A percentile compares a stretch with the other conserved stretches of the same genome.
Conservation (phyloP, 106 monocot genomes). For the Alisma plantagoaquatica region DNA sequence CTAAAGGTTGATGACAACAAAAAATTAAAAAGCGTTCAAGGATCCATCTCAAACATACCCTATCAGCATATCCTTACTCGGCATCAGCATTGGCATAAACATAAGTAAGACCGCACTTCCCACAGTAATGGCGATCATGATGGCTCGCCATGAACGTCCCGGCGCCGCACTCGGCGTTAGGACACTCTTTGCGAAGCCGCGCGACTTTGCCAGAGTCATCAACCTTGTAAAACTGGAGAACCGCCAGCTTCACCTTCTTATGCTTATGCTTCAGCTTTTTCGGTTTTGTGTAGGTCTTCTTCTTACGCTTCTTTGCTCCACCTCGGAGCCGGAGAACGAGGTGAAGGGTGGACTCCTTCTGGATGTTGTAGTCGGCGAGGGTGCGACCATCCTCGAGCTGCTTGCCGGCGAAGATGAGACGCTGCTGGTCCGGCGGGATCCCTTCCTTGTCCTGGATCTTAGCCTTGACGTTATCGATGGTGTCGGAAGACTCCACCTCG, state of each 20-base stretch:
- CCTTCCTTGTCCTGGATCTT: constrained; percentile 71
- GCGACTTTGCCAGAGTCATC: constrained; percentile 9
- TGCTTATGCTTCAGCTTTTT: constrained; percentile 14
- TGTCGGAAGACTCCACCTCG: constrained; percentile 35
- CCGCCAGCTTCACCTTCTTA: constrained; percentile 13
- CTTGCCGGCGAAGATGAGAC: constrained; percentile 61
- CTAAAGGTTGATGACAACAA: too few species aligned
- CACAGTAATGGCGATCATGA: constrained; percentile 2
- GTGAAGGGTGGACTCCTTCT: constrained; percentile 13
- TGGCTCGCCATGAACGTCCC: constrained; percentile 16
- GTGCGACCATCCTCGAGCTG: constrained; percentile 45
- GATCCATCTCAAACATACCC: not conserved
- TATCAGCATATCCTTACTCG: not conserved
- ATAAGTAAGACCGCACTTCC: constrained; percentile 2
- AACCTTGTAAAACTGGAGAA: constrained; percentile 8
- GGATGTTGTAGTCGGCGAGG: constrained; percentile 16
- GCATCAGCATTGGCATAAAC: not conserved
- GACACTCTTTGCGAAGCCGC: constrained; percentile 11
- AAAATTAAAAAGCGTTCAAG: too few species aligned
- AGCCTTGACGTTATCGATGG: constrained; percentile 54
- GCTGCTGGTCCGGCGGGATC: constrained; percentile 58
- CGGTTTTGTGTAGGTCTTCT: constrained; percentile 14
- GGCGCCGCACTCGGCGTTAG: constrained; percentile 16
- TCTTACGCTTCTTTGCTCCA: constrained; percentile 9
- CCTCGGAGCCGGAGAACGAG: constrained; percentile 10